Evolutionary conservation across 2,329 filamentous ascomycete species (phyloP), one percentile per base, ranked within the genome.

Genomic region (Claviceps monticola): DNA sequence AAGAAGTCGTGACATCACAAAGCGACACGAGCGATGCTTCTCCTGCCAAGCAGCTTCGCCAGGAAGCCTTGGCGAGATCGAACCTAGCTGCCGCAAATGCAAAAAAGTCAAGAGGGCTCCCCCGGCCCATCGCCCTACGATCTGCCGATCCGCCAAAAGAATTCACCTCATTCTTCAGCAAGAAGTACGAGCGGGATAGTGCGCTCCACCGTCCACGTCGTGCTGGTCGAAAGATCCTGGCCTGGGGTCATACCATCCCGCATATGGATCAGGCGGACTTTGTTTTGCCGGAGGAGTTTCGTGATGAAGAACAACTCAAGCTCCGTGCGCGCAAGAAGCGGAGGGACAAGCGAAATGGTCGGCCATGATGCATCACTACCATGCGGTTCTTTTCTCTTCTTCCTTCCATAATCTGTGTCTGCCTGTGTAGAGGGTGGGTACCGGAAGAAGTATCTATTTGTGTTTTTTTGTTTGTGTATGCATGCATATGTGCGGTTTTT

Each of bases 111-210:
- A 67, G 58, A 34, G 50, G 62, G 23, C 56, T 60, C 7, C 56
- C 60, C 45, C 60, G 59, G 42, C 54, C 60, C 53, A 57, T 58
- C 11, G 54, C 57, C 26, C 56, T 63, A 9, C 63, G 64, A 37
- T 62, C 70, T 38, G 67, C 68, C 17, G 61, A 67, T 29, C 69
- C 71, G 11, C 66, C 66, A 2, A 78, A 74, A 53, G 84, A 86
- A 39, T 89, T 96, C 62, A 84, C 74, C n/a, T 95, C 88, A 0
- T 96, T 96, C 70, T 97, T 89, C 64, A 67, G 76, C 17, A 89
- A 93, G 68, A 81, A 78, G 23, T 83, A 94, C 61, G 76, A 91
- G 55, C 83, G 91, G 26, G 86, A 89, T 21, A 80, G 82, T 6
- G 88, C 90, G 9, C 68, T 95, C n/a, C 84, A 80, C 55, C 82